Base-by-base conservation (phyloP, 306 rosid genomes). In the Alnus glutinosa region DNA sequence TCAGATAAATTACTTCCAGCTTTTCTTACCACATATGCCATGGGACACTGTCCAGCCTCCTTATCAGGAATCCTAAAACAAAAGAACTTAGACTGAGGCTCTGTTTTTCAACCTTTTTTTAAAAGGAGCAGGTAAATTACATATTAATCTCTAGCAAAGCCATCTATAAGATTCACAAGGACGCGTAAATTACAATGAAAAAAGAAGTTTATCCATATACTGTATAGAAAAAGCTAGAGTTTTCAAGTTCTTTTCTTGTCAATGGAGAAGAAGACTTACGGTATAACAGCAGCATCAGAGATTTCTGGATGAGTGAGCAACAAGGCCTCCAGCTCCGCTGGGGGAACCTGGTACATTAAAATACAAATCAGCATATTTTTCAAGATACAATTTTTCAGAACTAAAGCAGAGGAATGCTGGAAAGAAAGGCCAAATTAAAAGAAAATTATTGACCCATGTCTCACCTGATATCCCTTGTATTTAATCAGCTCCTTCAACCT, bases 381-480 rank as follows among this genome's bases (percentile, higher is more conserved):
- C 32, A 10, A 32, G 48, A 64, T 6, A 18, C 23, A 42, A 39
- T 18, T 9, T 67, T 39, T 48, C 30, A 0, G 9, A 34, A 12
- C 19, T 34, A 15, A 37, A 37, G 71, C 49, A 66, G 42, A 7
- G 71, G 71, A 16, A 9, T 67, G 39, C 28, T 10, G 3, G 28
- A 67, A 67, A 6, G 28, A 37, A 37, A 37, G 50, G 30, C 23
- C 28, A 67, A 7, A 64, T 15, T 15, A 15, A 64, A 15, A 62
- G 15, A 37, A 64, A 39, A n/a, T 19, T 34, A 36, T 7, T 2
- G n/a, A 15, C 15, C 19, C 37, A 67, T 39, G 72, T 42, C 51
- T 70, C 68, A 93, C 98, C 97, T 94, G 98, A 89, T 89, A 92
- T 44, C 97, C 98, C 85, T 92, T 91, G 86, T 94, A 94, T 62